A percentile compares a stretch with the other conserved stretches of the same genome.
These are phyloP conservation scores for Gracilaria gracilis DNA, from an alignment of 23 red algal species.

Conservation along the genomic window DNA sequence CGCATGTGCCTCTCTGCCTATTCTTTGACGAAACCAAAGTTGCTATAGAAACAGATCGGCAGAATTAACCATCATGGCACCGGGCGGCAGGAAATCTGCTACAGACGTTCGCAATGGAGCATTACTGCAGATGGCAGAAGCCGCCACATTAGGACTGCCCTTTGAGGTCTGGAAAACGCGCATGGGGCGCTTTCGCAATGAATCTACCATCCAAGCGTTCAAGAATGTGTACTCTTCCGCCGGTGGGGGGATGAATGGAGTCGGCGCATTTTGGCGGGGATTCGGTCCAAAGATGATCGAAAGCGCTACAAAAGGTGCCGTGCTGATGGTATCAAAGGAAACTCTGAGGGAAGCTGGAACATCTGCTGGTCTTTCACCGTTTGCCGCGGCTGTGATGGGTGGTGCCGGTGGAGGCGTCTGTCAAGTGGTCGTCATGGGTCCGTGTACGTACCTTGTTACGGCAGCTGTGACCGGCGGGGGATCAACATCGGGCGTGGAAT, in stretches of 20 bases:
- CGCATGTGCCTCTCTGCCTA: not conserved
- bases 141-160: constrained; percentile 93
- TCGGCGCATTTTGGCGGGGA: constrained; percentile 90
- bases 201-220: constrained; percentile 79
- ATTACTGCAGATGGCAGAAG: constrained; percentile 93
- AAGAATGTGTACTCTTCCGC: constrained; percentile 72
- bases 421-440: constrained; percentile 85
- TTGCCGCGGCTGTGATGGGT: constrained; percentile 66
- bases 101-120: constrained; percentile 91
- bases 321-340: constrained; percentile 91
- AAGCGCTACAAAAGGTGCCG: constrained; percentile 88
- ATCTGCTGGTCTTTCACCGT: constrained; percentile 58
- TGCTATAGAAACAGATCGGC: not conserved
- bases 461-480: constrained; percentile 78
- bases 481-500: constrained; percentile 16
- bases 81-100: constrained; percentile 56
- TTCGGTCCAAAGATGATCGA: constrained; percentile 95
- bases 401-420: constrained; percentile 91
- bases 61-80: not conserved
- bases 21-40: not conserved
- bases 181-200: constrained; percentile 90
- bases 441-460: constrained; percentile 79
- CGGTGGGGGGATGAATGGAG: constrained; percentile 59
- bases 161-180: constrained; percentile 99
- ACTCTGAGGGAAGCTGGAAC: constrained; percentile 51